Conservation (phyloP, 1,284 basidiomycete genomes). For the Gomphus sp. region DNA sequence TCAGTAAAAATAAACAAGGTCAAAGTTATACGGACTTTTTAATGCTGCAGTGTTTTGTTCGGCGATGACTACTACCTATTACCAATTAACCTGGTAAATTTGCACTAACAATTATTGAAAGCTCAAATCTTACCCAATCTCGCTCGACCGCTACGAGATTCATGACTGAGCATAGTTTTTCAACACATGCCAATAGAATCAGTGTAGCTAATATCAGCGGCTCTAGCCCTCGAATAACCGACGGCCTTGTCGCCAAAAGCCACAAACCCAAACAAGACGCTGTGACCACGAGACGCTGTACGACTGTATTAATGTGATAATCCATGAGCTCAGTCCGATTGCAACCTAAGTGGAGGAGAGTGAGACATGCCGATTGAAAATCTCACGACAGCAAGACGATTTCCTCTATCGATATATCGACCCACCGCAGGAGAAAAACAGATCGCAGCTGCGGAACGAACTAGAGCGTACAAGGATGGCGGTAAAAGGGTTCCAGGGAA, state of each 20-base stretch:
- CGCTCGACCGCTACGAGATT: slow-evolving; percentile 18
- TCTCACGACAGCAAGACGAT: slow-evolving; percentile 16
- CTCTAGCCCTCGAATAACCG: neutral
- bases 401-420: slow-evolving; percentile 15
- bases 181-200: slow-evolving; percentile 13
- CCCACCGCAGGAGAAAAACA: slow-evolving; percentile 17
- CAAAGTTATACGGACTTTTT: neutral
- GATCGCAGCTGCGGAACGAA: slow-evolving; percentile 15
- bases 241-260: neutral
- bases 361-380: slow-evolving; percentile 16
- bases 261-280: neutral
- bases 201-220: slow-evolving; percentile 11
- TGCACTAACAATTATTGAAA: neutral
- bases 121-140: slow-evolving; percentile 15
- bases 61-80: slow-evolving; percentile 12
- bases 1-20: neutral
- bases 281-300: neutral
- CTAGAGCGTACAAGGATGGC: slow-evolving; percentile 17
- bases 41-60: neutral
- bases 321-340: neutral
- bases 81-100: neutral
- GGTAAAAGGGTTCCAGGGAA: slow-evolving; percentile 18
- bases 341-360: neutral
- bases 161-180: slow-evolving; percentile 17
- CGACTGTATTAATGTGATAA: neutral